phyloP scores from a whole-genome alignment of 768 basidiomycete species.

The Mycena venus region DNA sequence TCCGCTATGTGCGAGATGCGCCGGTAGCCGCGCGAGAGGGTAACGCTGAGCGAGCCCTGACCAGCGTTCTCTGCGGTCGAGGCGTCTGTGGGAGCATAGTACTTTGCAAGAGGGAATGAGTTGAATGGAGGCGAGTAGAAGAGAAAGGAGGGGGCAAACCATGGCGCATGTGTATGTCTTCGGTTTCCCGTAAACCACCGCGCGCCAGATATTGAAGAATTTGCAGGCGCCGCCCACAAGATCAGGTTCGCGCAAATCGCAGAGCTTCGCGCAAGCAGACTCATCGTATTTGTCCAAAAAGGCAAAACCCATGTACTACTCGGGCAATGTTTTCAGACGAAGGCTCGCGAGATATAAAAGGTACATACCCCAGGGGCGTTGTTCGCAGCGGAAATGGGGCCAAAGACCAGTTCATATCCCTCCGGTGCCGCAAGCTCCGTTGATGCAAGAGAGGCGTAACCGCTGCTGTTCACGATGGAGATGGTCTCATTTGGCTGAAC shows the following conservation, averaged over 20 bases:
- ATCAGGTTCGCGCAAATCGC: conserved; percentile 26
- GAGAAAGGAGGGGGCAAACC: neutral
- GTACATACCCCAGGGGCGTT: conserved; percentile 34
- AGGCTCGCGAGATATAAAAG: neutral
- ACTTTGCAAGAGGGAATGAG: conserved; percentile 2
- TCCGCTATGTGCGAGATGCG: conserved; percentile 25
- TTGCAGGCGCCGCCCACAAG: conserved; percentile 28
- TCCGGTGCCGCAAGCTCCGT: conserved; percentile 23
- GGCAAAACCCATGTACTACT: conserved; percentile 36
- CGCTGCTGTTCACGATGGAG: conserved; percentile 33
- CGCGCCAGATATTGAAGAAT: conserved; percentile 37
- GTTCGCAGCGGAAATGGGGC: conserved; percentile 37
- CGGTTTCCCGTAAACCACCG: neutral
- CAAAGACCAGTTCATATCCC: conserved; percentile 38
- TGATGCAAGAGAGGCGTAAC: conserved; percentile 29
- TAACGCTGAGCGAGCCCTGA: conserved; percentile 29
- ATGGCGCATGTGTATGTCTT: conserved; percentile 34
- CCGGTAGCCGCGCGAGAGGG: conserved; percentile 31
- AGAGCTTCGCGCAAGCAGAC: conserved; percentile 27
- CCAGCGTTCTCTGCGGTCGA: conserved; percentile 34
- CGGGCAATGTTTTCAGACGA: neutral
- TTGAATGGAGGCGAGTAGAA: neutral
- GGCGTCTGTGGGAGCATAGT: conserved; percentile 19
- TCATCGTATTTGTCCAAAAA: conserved; percentile 31
- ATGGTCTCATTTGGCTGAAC: conserved; percentile 5